phyloP scores from a whole-genome alignment of 2,329 filamentous ascomycete genomes.

The Talaromyces piceae region DNA sequence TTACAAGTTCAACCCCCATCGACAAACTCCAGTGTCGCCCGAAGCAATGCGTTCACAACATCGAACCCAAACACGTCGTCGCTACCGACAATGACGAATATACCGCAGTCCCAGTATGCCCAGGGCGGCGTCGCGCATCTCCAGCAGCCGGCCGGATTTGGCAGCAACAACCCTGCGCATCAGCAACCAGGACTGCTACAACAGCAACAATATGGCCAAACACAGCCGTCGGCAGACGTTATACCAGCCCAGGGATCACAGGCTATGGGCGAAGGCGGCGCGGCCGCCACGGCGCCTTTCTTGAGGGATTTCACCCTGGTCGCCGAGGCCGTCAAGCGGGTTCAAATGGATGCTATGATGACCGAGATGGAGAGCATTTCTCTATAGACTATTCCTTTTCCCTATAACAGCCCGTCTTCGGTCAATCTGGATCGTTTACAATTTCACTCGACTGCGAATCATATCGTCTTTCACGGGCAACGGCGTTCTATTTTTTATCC shows the following conservation, averaged over 20 bases:
- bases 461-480: background rate
- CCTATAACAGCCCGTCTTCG: constrained; percentile 1
- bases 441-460: background rate
- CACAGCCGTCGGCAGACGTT: background rate
- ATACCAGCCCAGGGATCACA: background rate
- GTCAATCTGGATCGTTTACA: background rate
- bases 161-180: background rate
- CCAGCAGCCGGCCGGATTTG: background rate
- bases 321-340: constrained; percentile 86
- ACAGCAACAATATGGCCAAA: background rate
- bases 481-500: background rate
- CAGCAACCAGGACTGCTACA: background rate
- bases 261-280: constrained; percentile 21
- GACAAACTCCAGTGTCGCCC: background rate
- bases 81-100: background rate
- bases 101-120: background rate
- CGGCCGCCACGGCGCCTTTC: constrained; percentile 50
- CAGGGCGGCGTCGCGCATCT: background rate
- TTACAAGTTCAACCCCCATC: constrained; percentile 6
- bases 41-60: background rate
- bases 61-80: background rate
- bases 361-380: constrained; percentile 61
- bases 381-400: constrained; percentile 16
- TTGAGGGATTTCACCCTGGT: constrained; percentile 77
- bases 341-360: constrained; percentile 82